Percentiles rank a stretch among this genome's conserved stretches.
phyloP scores from a whole-genome alignment of 2,329 filamentous ascomycete species.

The Calonectria pseudoturangicola region DNA sequence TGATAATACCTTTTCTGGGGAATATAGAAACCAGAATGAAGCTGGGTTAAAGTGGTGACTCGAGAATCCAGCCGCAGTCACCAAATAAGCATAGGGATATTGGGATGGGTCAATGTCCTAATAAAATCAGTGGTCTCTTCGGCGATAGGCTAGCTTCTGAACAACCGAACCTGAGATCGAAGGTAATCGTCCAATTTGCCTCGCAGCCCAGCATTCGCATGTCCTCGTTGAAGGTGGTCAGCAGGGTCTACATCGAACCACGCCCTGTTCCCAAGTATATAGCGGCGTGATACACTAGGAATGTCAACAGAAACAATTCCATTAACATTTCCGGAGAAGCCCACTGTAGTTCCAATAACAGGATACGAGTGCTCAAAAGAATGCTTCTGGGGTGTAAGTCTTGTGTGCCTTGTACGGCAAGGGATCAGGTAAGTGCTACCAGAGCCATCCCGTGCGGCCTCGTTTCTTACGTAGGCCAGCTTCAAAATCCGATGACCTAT shows the following conservation, averaged over 20 bases:
- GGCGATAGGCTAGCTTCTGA: neutral
- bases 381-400: slow-evolving; percentile 81
- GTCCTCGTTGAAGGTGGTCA: slow-evolving; percentile 77
- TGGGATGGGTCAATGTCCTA: slow-evolving; percentile 75
- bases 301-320: slow-evolving; percentile 72
- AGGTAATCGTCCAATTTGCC: slow-evolving; percentile 79
- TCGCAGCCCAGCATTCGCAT: slow-evolving; percentile 71
- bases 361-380: slow-evolving; percentile 83
- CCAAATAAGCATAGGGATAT: slow-evolving; percentile 81
- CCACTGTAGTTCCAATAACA: slow-evolving; percentile 79
- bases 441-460: slow-evolving; percentile 1
- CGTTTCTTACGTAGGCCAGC: neutral
- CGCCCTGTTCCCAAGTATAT: slow-evolving; percentile 53
- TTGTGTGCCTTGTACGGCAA: slow-evolving; percentile 77
- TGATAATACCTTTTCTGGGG: slow-evolving; percentile 71
- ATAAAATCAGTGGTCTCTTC: slow-evolving; percentile 43
- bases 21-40: slow-evolving; percentile 88
- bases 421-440: slow-evolving; percentile 75
- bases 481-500: slow-evolving; percentile 15
- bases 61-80: slow-evolving; percentile 81
- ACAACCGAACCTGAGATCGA: slow-evolving; percentile 68
- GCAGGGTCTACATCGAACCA: slow-evolving; percentile 78
- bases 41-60: slow-evolving; percentile 85
- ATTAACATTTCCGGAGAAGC: slow-evolving; percentile 73
- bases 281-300: slow-evolving; percentile 48